Conservation (phyloP, 495 filamentous ascomycete species). For the Choiromyces venosus region DNA sequence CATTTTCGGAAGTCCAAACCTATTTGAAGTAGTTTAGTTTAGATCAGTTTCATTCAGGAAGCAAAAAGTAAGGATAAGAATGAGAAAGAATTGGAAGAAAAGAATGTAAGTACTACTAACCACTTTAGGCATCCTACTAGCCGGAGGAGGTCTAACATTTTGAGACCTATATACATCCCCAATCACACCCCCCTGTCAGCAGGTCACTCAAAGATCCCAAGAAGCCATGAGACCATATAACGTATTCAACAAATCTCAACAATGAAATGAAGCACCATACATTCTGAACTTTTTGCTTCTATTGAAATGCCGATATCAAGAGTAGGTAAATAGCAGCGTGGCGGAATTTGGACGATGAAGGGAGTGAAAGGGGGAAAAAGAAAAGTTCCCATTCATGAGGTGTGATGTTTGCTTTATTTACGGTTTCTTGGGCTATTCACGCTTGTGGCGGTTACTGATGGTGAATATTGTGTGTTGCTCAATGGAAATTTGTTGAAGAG, state of each 20-base stretch:
- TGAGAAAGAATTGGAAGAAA: not conserved
- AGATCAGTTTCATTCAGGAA: not conserved
- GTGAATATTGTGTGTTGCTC: not conserved
- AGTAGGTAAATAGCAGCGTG: not conserved
- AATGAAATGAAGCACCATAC: not conserved
- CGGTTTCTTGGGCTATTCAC: not conserved
- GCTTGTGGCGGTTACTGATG: not conserved
- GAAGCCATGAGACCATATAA: conserved; percentile 1
- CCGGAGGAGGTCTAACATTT: not conserved
- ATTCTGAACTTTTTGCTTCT: not conserved
- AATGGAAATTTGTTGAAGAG: not conserved
- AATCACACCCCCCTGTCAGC: not conserved
- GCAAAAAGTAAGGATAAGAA: not conserved
- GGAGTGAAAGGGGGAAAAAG: not conserved
- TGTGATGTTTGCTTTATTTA: not conserved
- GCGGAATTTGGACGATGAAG: not conserved
- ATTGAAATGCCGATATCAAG: not conserved
- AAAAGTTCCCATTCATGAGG: not conserved
- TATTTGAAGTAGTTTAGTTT: conserved; percentile 5
- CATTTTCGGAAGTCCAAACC: conserved; percentile 42
- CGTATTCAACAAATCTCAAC: not conserved
- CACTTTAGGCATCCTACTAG: conserved; percentile 39
- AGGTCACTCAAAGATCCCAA: not conserved
- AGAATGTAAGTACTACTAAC: conserved; percentile 24
- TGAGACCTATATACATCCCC: not conserved